Base-by-base conservation (phyloP, 2,329 filamentous ascomycete genomes). In the Scedosporium minutisporum region DNA sequence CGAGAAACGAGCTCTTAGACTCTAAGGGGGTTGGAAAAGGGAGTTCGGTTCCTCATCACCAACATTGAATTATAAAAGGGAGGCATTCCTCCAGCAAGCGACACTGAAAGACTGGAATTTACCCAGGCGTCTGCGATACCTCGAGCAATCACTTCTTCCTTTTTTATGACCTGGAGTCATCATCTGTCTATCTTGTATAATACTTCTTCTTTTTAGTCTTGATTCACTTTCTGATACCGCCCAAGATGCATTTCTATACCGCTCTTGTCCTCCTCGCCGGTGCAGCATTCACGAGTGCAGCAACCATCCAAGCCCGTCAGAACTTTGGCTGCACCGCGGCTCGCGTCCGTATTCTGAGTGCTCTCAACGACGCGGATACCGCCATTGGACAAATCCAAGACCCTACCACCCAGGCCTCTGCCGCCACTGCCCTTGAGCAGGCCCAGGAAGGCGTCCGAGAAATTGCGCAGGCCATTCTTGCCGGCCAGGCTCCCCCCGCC, bases 281-380 rank as follows among this genome's bases (percentile, higher is more conserved):
- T 25, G 51, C 21, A 2, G 51, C 51, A 23, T 25, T 55, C 51
- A 55, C 51, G 10, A 55, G 23, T 27, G 51, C 51, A 14, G 51
- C 51, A 14, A 23, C 51, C 21, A 55, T 55, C 60, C 63, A 60
- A 25, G 59, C 29, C 29, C 55, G 61, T 29, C 42, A 62, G 12
- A 57, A 63, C 16, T 62, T 58, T 18, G 53, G 27, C 53, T 65
- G 63, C 63, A 63, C 63, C 44, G 12, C 61, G 38, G 63, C 63
- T 21, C 63, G 63, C 16, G n/a, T 59, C 61, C 55, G 62, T 38
- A 65, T 65, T 16, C 2, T 65, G 7, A 46, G 58, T 16, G 61
- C 58, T 12, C 63, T 65, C 14, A 38, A 44, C 29, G 27, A 62
- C 16, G 63, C 63, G 42, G 61, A 59, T 18, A n/a, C 18, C 18